Percentiles rank a stretch among this genome's conserved stretches.
phyloP scores from a whole-genome alignment of 1,139 yeast genomes.

The Blastobotrys petasosporus region DNA sequence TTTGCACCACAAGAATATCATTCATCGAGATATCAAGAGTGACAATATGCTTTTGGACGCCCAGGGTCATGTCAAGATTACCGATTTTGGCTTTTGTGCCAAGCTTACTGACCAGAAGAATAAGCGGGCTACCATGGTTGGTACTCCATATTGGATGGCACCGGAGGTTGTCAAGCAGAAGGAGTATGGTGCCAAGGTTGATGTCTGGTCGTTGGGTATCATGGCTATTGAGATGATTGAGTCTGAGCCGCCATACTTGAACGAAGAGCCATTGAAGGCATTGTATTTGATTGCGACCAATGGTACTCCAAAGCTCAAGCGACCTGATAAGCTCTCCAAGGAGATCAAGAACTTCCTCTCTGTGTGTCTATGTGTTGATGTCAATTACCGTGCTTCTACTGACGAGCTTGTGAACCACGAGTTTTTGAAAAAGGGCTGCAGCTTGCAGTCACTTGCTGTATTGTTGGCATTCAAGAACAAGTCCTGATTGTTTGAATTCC shows the following conservation, averaged over 20 bases:
- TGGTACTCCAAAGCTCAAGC: constrained; percentile 91
- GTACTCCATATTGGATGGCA: constrained; percentile 99
- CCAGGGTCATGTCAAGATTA: constrained; percentile 84
- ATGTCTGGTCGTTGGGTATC: constrained; percentile 96
- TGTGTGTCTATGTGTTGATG: constrained; percentile 93
- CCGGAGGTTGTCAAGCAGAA: constrained; percentile 97
- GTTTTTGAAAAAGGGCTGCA: constrained; percentile 70
- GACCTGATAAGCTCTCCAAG: constrained; percentile 72
- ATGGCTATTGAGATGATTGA: constrained; percentile 99
- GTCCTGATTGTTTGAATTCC: constrained; percentile 4
- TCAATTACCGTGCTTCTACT: constrained; percentile 82
- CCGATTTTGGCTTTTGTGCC: constrained; percentile 98
- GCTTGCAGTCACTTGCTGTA: constrained; percentile 58
- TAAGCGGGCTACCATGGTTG: constrained; percentile 97
- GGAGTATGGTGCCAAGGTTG: constrained; percentile 94
- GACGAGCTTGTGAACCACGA: constrained; percentile 80
- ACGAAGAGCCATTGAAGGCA: constrained; percentile 90
- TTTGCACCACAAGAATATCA: constrained; percentile 83
- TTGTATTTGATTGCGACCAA: constrained; percentile 88
- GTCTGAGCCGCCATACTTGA: constrained; percentile 95
- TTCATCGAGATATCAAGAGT: constrained; percentile 93
- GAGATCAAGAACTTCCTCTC: constrained; percentile 82
- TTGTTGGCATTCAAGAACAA: constrained; percentile 60
- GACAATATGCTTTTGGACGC: constrained; percentile 88
- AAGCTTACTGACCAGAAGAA: constrained; percentile 87